These are phyloP conservation scores for Eimeria brunetti DNA, from an alignment of 169 alveolate species.

Conservation along the genomic window DNA sequence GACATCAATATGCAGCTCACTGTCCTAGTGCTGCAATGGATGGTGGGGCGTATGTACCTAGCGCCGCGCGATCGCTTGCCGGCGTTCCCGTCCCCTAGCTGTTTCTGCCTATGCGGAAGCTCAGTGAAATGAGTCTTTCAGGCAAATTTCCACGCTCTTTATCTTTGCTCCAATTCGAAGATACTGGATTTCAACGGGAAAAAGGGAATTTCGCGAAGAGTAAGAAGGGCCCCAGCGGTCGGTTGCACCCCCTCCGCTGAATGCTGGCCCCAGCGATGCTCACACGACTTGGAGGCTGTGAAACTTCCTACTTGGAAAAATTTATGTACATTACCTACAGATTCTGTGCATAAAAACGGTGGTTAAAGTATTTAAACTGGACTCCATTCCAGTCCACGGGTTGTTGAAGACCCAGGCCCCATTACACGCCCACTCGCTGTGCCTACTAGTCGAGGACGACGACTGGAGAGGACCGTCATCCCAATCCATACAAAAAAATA, in stretches of 20 bases:
- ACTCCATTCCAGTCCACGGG: neutral
- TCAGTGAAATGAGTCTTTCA: neutral
- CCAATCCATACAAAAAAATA: neutral
- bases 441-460: neutral
- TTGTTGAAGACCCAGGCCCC: neutral
- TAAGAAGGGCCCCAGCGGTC: conserved; percentile 10
- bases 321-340: neutral
- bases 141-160: neutral
- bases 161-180: neutral
- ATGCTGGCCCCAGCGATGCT: conserved; percentile 37
- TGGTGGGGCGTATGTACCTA: neutral
- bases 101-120: conserved; percentile 20
- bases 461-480: neutral
- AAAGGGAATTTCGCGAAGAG: neutral
- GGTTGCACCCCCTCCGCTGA: conserved; percentile 5
- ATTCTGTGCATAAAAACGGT: neutral
- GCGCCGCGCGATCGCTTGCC: conserved; percentile 8
- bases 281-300: neutral
- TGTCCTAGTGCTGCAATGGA: neutral
- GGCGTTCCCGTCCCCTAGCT: conserved; percentile 1
- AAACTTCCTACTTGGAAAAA: neutral
- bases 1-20: neutral
- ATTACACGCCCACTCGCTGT: neutral
- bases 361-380: neutral
- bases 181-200: neutral